Percentiles rank a stretch among this genome's conserved stretches.
Conservation (phyloP, 345 rosid species). For the Linum usitatissimum region DNA sequence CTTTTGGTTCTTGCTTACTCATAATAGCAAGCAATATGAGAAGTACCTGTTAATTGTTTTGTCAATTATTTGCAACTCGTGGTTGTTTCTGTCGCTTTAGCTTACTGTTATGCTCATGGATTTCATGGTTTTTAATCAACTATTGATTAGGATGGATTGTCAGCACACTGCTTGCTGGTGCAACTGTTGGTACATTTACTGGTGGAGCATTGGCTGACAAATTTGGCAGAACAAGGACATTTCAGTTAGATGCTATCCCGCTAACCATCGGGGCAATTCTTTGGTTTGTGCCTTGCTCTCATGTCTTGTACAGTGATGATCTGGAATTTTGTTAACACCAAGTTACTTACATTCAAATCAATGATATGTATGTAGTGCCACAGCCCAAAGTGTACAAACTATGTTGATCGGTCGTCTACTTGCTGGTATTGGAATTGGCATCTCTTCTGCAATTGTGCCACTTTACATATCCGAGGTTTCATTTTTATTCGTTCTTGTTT, state of each 20-base stretch:
- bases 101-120: constrained; percentile 6
- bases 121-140: constrained; percentile 9
- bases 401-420: constrained; percentile 95
- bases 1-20: not conserved
- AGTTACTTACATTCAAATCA: constrained; percentile 13
- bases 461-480: constrained; percentile 96
- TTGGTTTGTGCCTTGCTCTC: constrained; percentile 33
- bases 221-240: constrained; percentile 88
- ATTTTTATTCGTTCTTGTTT: constrained; percentile 2
- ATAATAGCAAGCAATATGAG: not conserved
- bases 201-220: constrained; percentile 92
- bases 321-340: constrained; percentile 7
- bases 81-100: not conserved
- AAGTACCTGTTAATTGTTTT: not conserved
- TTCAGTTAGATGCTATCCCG: constrained; percentile 90
- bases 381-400: constrained; percentile 77
- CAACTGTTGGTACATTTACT: constrained; percentile 88
- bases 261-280: constrained; percentile 77
- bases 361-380: constrained; percentile 42
- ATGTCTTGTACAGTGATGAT: constrained; percentile 5
- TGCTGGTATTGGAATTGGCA: constrained; percentile 96
- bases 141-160: constrained; percentile 82
- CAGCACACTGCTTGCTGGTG: constrained; percentile 94
- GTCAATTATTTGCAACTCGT: not conserved
- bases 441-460: constrained; percentile 91